Evolutionary conservation across 2,329 filamentous ascomycete species (phyloP), one percentile per base, ranked within the genome.

Genomic region (Trichoderma breve): DNA sequence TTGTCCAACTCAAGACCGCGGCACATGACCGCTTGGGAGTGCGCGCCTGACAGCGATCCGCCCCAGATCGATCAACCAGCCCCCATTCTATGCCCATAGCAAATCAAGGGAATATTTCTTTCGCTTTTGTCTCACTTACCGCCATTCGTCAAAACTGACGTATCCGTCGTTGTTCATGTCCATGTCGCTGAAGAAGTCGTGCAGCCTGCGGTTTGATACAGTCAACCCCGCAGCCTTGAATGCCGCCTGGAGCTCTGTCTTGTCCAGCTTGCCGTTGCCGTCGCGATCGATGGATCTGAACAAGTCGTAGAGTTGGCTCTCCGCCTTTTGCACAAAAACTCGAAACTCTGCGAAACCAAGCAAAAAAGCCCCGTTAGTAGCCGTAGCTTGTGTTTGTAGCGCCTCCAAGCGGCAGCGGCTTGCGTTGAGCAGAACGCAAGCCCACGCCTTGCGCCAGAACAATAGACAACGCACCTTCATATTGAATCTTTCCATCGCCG

Each of bases 121-220:
- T 53, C 47, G 47, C 43, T 30, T 47, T 21, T 36, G 55, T 11
- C 67, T n/a, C 72, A 85, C 91, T 83, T 90, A 98, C 95, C 95
- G 91, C 96, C 96, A 98, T 87, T 99, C 96, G 75, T 94, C 91
- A 82, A 97, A 98, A 74, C 88, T 94, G 76, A 98, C 97, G 74
- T 85, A 90, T 62, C 94, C 94, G 80, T 99, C 95, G 76, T 91
- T 89, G 83, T 99, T 95, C 79, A 89, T 87, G 81, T 99, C 96
- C 77, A 99, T 92, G 80, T 97, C 92, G 74, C 88, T 84, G 80
- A 99, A 98, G 84, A 99, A 98, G 74, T 90, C 88, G 74, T 93
- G 89, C 60, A 99, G 84, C 78, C 94, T 92, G 70, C 90, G 88
- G 76, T 86, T 90, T 26, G 94, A 92, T 14, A 98, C 91, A 9